Evolutionary conservation across 2,329 filamentous ascomycete genomes (phyloP), one percentile per base, ranked within the genome.

Genomic region (Clathrospora elynae): DNA sequence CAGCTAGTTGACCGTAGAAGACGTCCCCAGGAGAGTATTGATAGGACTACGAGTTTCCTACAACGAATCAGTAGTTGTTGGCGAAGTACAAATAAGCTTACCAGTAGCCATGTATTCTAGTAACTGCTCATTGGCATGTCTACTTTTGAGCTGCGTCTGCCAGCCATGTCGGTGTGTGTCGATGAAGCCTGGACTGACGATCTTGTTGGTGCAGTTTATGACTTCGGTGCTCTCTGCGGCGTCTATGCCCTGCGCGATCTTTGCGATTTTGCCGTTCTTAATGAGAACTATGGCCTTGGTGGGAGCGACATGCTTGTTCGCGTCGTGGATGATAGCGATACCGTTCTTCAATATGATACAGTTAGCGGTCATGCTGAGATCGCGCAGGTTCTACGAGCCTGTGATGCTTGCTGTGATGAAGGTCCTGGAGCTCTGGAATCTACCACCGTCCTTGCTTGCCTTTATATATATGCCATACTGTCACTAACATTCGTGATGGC

Each of bases 81-180:
- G 34, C 26, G 1, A 36, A 10, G 2, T 17, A 0, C 3, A 20
- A 6, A 3, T 5, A 22, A 16, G 25, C 46, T 28, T 38, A 73
- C 72, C 71, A 31, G 61, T 53, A 4, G 64, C 49, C 57, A 74
- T 61, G 46, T 77, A 78, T 16, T 76, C 66, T 3, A 75, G 23
- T n/a, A 78, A 50, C 2, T 64, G 57, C 3, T 77, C 74, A 51
- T 83, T 78, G 2, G 77, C 75, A 5, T 61, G 76, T 1, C 82
- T 57, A 0, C 79, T 80, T 51, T 78, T 80, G 50, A 77, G 74
- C 7, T 73, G 77, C 0, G 80, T 81, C 55, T 83, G 78, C 80
- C 79, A 60, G 23, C 55, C 44, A 47, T 66, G 61, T 2, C 75
- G 74, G 48, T 82, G 80, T 0, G 78, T 81, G 59, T 82, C 78